Evolutionary conservation across 768 basidiomycete genomes (phyloP), one percentile per base, ranked within the genome.

Genomic region (Suillus lakei): DNA sequence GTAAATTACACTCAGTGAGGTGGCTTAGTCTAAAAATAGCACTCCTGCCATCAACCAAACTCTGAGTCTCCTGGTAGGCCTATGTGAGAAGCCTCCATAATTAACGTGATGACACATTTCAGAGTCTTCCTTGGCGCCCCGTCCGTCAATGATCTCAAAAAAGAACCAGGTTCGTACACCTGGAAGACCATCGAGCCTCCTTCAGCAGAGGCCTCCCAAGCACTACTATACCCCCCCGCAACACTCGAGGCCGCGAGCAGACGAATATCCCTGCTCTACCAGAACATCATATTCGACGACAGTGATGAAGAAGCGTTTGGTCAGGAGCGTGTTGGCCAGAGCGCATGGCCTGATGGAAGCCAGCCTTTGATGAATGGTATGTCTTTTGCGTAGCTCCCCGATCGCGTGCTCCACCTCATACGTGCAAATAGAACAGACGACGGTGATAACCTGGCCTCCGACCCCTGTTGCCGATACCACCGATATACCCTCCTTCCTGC

Each of bases 261-360:
- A n/a, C 81, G 89, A 44, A 88, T 94, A 51, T 93, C 92, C 0
- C 64, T 85, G 60, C 75, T 92, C 28, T 93, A 93, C 70, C 80
- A 88, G 70, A 91, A 91, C 62, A 81, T 88, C 34, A 90, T 91
- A n/a, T 92, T 92, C 67, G 78, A 83, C 51, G 83, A 86, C 18
- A 66, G 72, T 18, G 74, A 77, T 3, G 81, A 79, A 7, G 81
- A 82, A 5, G 77, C 76, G 48, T 36, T 67, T 51, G 38, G 71
- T 23, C 41, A 70, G 9, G 72, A 65, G 26, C 62, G 61, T 34
- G 70, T 66, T 26, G 69, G 72, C 10, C 72, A 66, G 59, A 68
- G 64, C 13, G 73, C 75, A 7, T 68, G 48, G 10, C 63, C 56
- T 46, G 41, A 71, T 5, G 32, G 53, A 32, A 44, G 61, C 30